A percentile compares a stretch with the other conserved stretches of the same genome.
These are phyloP conservation scores for Penicillium rolfsii DNA, from an alignment of 2,329 filamentous ascomycete species.

Conservation along the genomic window DNA sequence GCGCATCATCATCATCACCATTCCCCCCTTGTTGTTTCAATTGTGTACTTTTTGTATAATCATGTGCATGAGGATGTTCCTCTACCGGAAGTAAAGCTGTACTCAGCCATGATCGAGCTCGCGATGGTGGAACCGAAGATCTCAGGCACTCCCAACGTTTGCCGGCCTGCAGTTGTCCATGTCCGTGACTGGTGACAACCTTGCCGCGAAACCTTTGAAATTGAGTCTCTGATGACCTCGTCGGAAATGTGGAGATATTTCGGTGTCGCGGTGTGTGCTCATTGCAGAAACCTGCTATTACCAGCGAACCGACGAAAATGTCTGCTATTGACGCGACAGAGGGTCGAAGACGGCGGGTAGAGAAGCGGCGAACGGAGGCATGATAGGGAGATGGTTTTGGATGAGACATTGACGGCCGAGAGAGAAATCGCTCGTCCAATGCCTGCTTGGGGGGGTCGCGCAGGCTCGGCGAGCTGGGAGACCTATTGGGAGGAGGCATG, in stretches of 20 bases:
- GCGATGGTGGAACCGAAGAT: constrained; percentile 26
- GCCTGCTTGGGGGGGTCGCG: constrained; percentile 53
- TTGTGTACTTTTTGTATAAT: constrained; percentile 7
- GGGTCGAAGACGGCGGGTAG: constrained; percentile 34
- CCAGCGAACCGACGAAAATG: constrained; percentile 58
- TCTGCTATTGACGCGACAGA: constrained; percentile 50
- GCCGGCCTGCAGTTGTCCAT: constrained; percentile 23
- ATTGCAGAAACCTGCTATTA: constrained; percentile 56
- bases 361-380: constrained; percentile 35
- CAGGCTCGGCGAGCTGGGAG: constrained; percentile 55
- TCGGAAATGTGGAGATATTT: constrained; percentile 34
- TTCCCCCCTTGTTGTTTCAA: constrained; percentile 8
- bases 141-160: constrained; percentile 26
- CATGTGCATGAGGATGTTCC: constrained; percentile 24
- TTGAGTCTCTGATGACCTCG: constrained; percentile 22
- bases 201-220: constrained; percentile 26
- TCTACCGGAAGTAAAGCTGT: constrained; percentile 32
- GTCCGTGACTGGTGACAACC: constrained; percentile 20
- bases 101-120: constrained; percentile 34
- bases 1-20: constrained; percentile 13
- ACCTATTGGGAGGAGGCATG: constrained; percentile 65
- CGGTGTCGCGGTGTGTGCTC: constrained; percentile 48
- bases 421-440: constrained; percentile 33
- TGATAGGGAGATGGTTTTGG: constrained; percentile 30
- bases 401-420: constrained; percentile 36